A percentile compares a stretch with the other conserved stretches of the same genome.
Evolutionary conservation across 305 asterid genomes (phyloP).

Genomic region (Fraxinus latifolia): DNA sequence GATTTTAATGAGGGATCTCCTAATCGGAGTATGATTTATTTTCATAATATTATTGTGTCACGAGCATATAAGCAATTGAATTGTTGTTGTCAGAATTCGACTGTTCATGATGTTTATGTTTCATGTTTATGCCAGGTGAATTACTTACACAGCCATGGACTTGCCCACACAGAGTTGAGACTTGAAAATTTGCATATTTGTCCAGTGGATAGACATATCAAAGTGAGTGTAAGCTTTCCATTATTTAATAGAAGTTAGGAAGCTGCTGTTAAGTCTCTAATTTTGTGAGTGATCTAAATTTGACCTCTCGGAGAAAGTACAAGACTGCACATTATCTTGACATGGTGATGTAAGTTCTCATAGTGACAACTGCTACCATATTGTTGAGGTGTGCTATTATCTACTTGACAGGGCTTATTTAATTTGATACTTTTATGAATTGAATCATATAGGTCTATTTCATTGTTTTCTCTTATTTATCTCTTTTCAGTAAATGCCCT

Average conservation of each 20-base stretch:
- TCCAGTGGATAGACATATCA: slow-evolving; percentile 84
- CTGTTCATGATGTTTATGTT: slow-evolving; percentile 8
- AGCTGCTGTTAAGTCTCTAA: slow-evolving; percentile 1
- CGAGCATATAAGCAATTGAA: background rate
- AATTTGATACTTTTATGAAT: background rate
- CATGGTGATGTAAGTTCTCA: background rate
- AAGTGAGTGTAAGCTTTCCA: slow-evolving; percentile 49
- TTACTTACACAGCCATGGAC: slow-evolving; percentile 94
- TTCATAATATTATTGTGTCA: slow-evolving; percentile 11
- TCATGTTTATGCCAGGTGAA: slow-evolving; percentile 59
- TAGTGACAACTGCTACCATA: slow-evolving; percentile 1
- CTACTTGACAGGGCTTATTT: slow-evolving; percentile 13
- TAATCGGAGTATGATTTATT: slow-evolving; percentile 68
- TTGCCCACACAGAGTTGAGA: slow-evolving; percentile 90
- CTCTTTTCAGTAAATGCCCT: slow-evolving; percentile 1
- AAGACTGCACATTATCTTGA: background rate
- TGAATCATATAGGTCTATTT: background rate
- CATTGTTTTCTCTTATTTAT: slow-evolving; percentile 6
- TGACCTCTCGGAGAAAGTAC: background rate
- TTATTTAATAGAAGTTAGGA: slow-evolving; percentile 18
- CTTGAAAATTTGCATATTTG: slow-evolving; percentile 89
- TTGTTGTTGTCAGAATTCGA: background rate
- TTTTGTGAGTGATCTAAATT: slow-evolving; percentile 7
- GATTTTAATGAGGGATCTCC: slow-evolving; percentile 84
- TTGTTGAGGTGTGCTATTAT: slow-evolving; percentile 3